Conservation (phyloP, 2,329 filamentous ascomycete species). For the Curvularia lunata region DNA sequence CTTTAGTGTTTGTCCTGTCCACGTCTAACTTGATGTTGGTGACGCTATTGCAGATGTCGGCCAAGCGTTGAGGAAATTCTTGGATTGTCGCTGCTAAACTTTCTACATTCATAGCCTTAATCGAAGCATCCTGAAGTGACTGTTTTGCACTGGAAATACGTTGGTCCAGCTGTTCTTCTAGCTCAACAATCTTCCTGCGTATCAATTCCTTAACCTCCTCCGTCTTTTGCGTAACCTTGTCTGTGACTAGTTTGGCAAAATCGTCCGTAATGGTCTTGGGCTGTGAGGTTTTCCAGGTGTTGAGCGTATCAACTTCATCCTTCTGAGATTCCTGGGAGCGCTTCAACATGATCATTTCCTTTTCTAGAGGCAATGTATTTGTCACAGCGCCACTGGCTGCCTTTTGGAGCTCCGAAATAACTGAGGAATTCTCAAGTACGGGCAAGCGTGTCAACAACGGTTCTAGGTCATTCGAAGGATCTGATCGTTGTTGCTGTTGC, state of each 20-base stretch:
- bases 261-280: not conserved
- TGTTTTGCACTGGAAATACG: not conserved
- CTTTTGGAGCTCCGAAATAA: not conserved
- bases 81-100: not conserved
- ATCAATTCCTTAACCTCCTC: not conserved
- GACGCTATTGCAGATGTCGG: slow-evolving; percentile 2
- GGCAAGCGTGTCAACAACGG: no score
- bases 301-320: not conserved
- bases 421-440: no score
- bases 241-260: not conserved
- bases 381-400: not conserved
- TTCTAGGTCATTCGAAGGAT: not conserved
- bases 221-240: not conserved
- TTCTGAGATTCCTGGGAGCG: not conserved
- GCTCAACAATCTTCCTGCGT: not conserved
- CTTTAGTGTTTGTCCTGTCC: not conserved
- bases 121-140: not conserved
- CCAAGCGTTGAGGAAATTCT: slow-evolving; percentile 3
- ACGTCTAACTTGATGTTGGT: not conserved
- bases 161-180: not conserved
- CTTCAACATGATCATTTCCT: not conserved
- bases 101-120: not conserved
- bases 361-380: not conserved
- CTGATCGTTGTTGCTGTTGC: not conserved
- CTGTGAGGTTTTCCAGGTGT: slow-evolving; percentile 5